A percentile compares a stretch with the other conserved stretches of the same genome.
These are phyloP conservation scores for Elaeis oleifera DNA, from an alignment of 202 grass and related monocot genomes.

Conservation along the genomic window DNA sequence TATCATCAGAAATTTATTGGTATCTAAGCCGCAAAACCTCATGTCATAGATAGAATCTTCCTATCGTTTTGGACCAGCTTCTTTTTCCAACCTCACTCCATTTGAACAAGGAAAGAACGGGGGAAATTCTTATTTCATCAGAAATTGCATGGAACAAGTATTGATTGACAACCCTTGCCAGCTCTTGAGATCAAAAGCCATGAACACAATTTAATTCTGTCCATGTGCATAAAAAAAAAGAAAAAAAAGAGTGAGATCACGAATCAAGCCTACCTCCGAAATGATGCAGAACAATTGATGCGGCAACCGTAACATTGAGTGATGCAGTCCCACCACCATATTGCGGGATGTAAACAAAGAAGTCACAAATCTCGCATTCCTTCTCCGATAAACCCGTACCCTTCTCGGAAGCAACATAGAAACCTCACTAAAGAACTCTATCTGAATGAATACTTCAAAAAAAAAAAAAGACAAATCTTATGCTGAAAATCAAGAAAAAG, in stretches of 20 bases:
- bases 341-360: slow-evolving; percentile 85
- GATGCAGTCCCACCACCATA: slow-evolving; percentile 82
- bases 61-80: no score
- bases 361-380: slow-evolving; percentile 71
- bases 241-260: not conserved
- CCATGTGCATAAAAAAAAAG: not conserved
- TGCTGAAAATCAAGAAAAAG: not conserved
- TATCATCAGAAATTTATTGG: no score
- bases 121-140: no score
- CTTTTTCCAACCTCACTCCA: no score
- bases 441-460: not conserved
- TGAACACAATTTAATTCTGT: no score
- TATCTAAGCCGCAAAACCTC: no score
- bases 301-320: slow-evolving; percentile 87
- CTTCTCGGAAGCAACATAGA: slow-evolving; percentile 17
- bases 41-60: no score
- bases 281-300: slow-evolving; percentile 85
- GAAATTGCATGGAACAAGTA: no score
- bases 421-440: slow-evolving; percentile 6
- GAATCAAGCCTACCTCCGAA: slow-evolving; percentile 43
- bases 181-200: no score
- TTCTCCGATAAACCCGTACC: slow-evolving; percentile 68
- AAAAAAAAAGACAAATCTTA: not conserved
- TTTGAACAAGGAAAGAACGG: no score
- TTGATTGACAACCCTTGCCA: no score